Evolutionary conservation across 2,329 filamentous ascomycete genomes (phyloP).

Genomic region (Hymenoscyphus linearis): DNA sequence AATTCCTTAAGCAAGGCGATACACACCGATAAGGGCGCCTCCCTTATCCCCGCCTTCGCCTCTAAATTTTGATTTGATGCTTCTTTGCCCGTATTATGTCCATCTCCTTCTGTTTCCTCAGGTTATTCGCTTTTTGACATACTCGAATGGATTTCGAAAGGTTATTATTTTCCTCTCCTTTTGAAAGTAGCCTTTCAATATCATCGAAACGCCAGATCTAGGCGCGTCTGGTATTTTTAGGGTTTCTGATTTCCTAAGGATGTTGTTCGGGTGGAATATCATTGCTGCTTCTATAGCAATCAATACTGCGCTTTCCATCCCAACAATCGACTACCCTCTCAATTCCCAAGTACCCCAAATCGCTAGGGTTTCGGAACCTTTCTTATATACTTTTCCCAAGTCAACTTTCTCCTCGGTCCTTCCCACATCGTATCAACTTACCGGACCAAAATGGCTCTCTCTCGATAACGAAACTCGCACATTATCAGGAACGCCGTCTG

Average conservation of each 20-base stretch:
- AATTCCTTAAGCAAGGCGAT: constrained; percentile 26
- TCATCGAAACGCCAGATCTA: not conserved
- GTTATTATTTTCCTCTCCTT: constrained; percentile 7
- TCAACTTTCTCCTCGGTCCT: constrained; percentile 65
- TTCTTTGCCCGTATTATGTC: constrained; percentile 10
- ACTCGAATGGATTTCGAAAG: constrained; percentile 2
- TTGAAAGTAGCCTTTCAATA: constrained; percentile 1
- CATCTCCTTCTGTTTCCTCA: constrained; percentile 10
- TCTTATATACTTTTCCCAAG: constrained; percentile 65
- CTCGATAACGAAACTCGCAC: constrained; percentile 60
- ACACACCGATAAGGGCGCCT: constrained; percentile 17
- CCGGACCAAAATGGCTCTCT: constrained; percentile 66
- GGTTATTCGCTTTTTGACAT: constrained; percentile 1
- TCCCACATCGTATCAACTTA: constrained; percentile 61
- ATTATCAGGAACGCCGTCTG: constrained; percentile 64
- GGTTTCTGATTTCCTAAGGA: not conserved
- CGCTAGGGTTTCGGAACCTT: constrained; percentile 61
- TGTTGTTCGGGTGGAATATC: constrained; percentile 2
- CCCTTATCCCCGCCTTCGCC: constrained; percentile 21
- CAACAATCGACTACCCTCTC: constrained; percentile 59
- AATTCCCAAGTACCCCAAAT: constrained; percentile 81
- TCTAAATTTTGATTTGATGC: constrained; percentile 16
- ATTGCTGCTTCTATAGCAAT: constrained; percentile 16
- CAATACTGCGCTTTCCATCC: constrained; percentile 29
- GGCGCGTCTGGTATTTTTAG: not conserved